A percentile compares a stretch with the other conserved stretches of the same genome.
phyloP scores from a whole-genome alignment of 2,329 filamentous ascomycete species.

The Botryosphaeria agaves region DNA sequence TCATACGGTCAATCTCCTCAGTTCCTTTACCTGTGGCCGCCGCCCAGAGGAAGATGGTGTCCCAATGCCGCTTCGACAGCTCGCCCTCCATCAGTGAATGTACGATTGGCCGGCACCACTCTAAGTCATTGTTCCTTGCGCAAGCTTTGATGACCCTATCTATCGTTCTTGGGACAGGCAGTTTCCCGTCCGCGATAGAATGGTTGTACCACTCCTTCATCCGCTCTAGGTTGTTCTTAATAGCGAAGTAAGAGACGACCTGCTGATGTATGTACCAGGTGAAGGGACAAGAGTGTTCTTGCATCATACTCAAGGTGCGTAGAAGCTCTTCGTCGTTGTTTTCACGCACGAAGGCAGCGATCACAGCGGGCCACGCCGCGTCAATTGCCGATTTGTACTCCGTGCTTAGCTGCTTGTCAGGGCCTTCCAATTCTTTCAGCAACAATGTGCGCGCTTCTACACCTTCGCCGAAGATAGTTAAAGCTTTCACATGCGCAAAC shows the following conservation, averaged over 20 bases:
- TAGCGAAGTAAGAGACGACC: slow-evolving; percentile 46
- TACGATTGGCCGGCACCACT: slow-evolving; percentile 47
- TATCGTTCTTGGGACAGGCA: not conserved
- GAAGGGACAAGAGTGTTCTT: slow-evolving; percentile 20
- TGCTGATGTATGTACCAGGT: slow-evolving; percentile 23
- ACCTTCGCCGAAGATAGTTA: slow-evolving; percentile 17
- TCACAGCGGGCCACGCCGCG: slow-evolving; percentile 16
- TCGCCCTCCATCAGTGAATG: slow-evolving; percentile 12
- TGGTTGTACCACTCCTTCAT: slow-evolving; percentile 52
- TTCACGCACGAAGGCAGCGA: slow-evolving; percentile 45
- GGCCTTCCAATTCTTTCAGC: not conserved
- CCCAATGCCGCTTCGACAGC: slow-evolving; percentile 34
- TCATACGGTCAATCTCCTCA: slow-evolving; percentile 56
- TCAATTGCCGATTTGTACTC: too few relatives aligned
- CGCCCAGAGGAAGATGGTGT: slow-evolving; percentile 60
- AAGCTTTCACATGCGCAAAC: not conserved
- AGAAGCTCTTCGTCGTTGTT: slow-evolving; percentile 40
- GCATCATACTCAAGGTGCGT: slow-evolving; percentile 35
- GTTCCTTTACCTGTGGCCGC: slow-evolving; percentile 53
- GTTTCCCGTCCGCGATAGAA: slow-evolving; percentile 23
- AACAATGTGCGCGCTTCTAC: slow-evolving; percentile 21
- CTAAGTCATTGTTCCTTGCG: slow-evolving; percentile 31
- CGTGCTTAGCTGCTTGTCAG: too few relatives aligned
- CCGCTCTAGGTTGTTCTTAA: slow-evolving; percentile 36
- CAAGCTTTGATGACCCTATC: slow-evolving; percentile 5